Base-by-base conservation (phyloP, 768 basidiomycete species). In the Lactarius sp. region DNA sequence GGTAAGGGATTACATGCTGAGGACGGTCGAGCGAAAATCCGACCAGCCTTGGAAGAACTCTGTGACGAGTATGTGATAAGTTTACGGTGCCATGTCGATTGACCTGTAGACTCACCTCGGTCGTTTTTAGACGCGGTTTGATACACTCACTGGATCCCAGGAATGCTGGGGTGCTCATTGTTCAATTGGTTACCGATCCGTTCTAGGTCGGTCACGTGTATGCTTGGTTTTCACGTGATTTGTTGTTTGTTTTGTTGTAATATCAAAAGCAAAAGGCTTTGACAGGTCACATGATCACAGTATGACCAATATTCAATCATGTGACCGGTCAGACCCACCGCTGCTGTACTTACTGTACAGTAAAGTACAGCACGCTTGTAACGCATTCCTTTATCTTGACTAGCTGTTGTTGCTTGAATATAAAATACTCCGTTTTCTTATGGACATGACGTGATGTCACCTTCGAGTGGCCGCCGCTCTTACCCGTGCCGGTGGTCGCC, bases 131-230 rank as follows among this genome's bases (percentile, higher is more conserved):
- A 37, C 58, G 47, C 18, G 6, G 33, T 3, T 12, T 60, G 13
- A 20, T 6, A 4, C 34, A 51, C 47, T 55, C 47, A 5, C 33
- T 51, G 12, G 58, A 60, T 36, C 49, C 63, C 5, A 34, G 10
- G 22, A 59, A 64, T 20, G 9, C 44, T 34, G 63, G 63, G n/a
- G 41, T 41, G 52, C 31, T 64, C 16, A 27, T 60, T 44, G 58
- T 64, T 55, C 27, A 41, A 18, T n/a, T 56, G 39, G 0, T 2
- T 3, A 27, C 9, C 44, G 12, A 52, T 27, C 27, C 27, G 27
- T 27, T 27, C 27, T 27, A 27, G 27, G 27, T 27, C 27, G 1
- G 27, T 27, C 27, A 27, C 27, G 27, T 27, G n/a, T n/a, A n/a
- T n/a, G n/a, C n/a, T n/a, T n/a, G 27, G 2, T 27, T 27, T 27